phyloP scores from a whole-genome alignment of 225 moss, liverwort and hornwort genomes.

The Asterella californica region DNA sequence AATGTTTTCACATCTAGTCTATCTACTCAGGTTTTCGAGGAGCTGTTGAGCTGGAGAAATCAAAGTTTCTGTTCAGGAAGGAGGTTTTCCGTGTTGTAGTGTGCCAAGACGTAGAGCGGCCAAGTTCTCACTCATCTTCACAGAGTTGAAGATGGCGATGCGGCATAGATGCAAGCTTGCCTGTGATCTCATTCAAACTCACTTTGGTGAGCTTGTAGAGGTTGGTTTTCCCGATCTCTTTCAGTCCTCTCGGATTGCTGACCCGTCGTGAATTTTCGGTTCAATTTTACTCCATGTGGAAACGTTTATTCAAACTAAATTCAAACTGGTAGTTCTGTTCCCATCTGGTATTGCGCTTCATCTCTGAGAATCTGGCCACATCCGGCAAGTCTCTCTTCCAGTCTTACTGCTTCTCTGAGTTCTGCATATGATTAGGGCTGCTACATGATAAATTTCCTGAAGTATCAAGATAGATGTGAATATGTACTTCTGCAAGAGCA shows the following conservation, averaged over 20 bases:
- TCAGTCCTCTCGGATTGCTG: neutral
- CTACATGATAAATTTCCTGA: neutral
- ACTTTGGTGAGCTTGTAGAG: constrained; percentile 50
- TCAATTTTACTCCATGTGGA: neutral
- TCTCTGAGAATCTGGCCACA: neutral
- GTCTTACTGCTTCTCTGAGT: neutral
- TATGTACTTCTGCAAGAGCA: neutral
- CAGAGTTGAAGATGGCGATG: constrained; percentile 30
- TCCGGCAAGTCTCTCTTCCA: neutral
- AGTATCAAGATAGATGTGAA: neutral
- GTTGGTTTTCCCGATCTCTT: constrained; percentile 3
- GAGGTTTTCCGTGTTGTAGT: neutral
- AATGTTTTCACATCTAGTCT: no score
- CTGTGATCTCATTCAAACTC: constrained; percentile 40
- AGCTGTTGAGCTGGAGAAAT: neutral
- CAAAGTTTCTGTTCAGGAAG: neutral
- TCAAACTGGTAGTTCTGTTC: neutral
- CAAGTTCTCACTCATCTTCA: constrained; percentile 2
- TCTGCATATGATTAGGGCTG: neutral
- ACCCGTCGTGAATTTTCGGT: no score
- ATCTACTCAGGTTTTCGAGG: neutral
- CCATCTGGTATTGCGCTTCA: neutral
- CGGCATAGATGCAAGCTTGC: constrained; percentile 41
- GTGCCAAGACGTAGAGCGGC: neutral
- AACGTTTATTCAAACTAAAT: no score